Evolutionary conservation across 2,329 filamentous ascomycete genomes (phyloP), one percentile per base, ranked within the genome.

Genomic region (Ambrosiella xylebori): DNA sequence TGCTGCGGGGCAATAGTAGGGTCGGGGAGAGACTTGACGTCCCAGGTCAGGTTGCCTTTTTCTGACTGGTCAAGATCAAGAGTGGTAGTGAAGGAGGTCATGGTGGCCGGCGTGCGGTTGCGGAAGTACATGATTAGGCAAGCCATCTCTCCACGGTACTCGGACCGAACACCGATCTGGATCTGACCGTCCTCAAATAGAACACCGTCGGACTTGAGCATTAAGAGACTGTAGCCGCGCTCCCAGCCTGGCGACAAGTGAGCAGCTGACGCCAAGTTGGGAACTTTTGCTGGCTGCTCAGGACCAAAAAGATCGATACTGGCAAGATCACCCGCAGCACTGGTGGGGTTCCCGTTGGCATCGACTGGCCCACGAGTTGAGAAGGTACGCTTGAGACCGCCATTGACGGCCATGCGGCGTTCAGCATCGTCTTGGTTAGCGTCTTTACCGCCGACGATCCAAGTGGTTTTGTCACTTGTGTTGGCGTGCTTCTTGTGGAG

Each of bases 171-270:
- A 38, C 93, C 93, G 45, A 98, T 78, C 67, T 98, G 91, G 57
- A 98, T 80, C 70, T 98, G 93, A 0, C 84, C 85, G 67, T 98
- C 93, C 70, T 98, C 90, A 67, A 96, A 98, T 0, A 98, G 75
- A 7, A 98, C 79, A 57, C 93, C 93, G 67, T 97, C 90, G 0
- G 85, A 73, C 57, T 78, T 78, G 54, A 95, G 80, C 64, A 95
- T 77, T 13, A 98, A 74, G 57, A 83, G 81, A 66, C 91, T 87
- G 71, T 86, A 97, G 7, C 94, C 93, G 63, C 82, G 76, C 66
- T 97, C 87, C 93, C 93, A 98, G 55, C 91, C 89, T 2, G 93
- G 93, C 39, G 89, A 95, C 60, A 98, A 73, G 73, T 97, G 90
- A 11, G 88, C 88, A 11, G 90, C 88, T 65, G 88, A 94, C 40